These are phyloP conservation scores for Fusarium bactridioides DNA, from an alignment of 2,329 filamentous ascomycete species.

Conservation along the genomic window DNA sequence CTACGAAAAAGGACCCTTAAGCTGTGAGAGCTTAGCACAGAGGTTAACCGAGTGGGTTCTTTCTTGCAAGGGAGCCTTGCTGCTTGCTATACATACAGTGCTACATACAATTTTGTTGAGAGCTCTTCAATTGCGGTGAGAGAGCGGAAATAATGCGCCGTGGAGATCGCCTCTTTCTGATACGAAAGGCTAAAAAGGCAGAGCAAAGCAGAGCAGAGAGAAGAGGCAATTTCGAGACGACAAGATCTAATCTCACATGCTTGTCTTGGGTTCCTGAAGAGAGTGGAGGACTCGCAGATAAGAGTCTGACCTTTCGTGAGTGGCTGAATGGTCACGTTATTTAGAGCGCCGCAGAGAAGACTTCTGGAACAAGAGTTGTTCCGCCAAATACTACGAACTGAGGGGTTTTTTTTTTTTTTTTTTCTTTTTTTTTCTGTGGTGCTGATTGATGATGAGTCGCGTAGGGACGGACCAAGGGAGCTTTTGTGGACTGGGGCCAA, in stretches of 20 bases:
- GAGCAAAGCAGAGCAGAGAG: background rate
- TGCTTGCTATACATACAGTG: background rate
- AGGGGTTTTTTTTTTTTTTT: background rate
- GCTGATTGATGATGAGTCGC: background rate
- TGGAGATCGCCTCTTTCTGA: background rate
- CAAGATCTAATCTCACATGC: constrained; percentile 5
- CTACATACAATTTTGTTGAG: constrained; percentile 12
- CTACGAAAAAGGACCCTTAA: constrained; percentile 4
- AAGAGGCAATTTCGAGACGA: background rate
- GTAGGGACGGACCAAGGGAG: constrained; percentile 1
- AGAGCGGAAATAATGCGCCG: background rate
- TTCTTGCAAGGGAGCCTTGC: constrained; percentile 17
- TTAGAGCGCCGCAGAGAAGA: background rate
- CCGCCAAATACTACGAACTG: background rate
- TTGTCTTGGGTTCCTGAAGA: constrained; percentile 18
- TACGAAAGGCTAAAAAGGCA: background rate
- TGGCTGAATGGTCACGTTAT: constrained; percentile 28
- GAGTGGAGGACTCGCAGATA: constrained; percentile 17
- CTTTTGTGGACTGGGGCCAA: background rate
- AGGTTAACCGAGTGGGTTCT: constrained; percentile 8
- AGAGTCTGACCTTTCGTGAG: constrained; percentile 9
- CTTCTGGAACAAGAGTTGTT: constrained; percentile 24
- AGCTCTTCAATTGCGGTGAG: constrained; percentile 10
- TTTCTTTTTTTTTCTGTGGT: background rate
- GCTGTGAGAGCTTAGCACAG: constrained; percentile 17